Conservation (phyloP, 2,329 filamentous ascomycete genomes). For the Exophiala xenobiotica region DNA sequence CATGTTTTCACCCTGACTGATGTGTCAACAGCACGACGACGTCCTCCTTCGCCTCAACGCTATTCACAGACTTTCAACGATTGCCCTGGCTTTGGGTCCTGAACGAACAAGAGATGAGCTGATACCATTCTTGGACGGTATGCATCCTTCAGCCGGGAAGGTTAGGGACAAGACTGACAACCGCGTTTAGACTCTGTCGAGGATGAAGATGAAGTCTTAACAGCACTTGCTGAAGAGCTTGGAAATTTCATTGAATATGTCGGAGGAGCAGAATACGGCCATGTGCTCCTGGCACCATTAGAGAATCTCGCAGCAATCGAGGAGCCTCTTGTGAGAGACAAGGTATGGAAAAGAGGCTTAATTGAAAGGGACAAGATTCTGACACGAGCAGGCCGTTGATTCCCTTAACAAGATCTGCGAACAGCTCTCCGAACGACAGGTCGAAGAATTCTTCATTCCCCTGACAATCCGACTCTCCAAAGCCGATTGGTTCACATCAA, state of each 20-base stretch:
- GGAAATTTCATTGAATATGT: constrained; percentile 97
- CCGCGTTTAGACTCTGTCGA: constrained; percentile 81
- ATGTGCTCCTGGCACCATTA: constrained; percentile 92
- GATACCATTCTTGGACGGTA: constrained; percentile 98
- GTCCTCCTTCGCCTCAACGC: constrained; percentile 96
- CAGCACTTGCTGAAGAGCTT: constrained; percentile 93
- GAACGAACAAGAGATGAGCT: constrained; percentile 98
- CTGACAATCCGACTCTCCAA: constrained; percentile 94
- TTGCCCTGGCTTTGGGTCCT: constrained; percentile 90
- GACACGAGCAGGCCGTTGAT: constrained; percentile 74
- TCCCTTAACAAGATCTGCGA: constrained; percentile 99
- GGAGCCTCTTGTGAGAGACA: constrained; percentile 95
- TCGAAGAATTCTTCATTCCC: constrained; percentile 96
- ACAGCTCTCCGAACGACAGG: constrained; percentile 83
- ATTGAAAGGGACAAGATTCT: constrained; percentile 10
- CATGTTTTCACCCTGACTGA: constrained; percentile 26
- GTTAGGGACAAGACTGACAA: constrained; percentile 28
- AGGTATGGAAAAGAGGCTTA: constrained; percentile 59
- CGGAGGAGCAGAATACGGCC: constrained; percentile 86
- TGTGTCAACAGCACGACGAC: constrained; percentile 78
- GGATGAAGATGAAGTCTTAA: constrained; percentile 97
- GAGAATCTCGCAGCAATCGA: constrained; percentile 99
- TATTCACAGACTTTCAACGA: constrained; percentile 96
- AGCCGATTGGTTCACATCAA: constrained; percentile 99
- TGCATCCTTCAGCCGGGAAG: constrained; percentile 29